phyloP scores from a whole-genome alignment of 345 rosid genomes.

The Gossypium longicalyx region DNA sequence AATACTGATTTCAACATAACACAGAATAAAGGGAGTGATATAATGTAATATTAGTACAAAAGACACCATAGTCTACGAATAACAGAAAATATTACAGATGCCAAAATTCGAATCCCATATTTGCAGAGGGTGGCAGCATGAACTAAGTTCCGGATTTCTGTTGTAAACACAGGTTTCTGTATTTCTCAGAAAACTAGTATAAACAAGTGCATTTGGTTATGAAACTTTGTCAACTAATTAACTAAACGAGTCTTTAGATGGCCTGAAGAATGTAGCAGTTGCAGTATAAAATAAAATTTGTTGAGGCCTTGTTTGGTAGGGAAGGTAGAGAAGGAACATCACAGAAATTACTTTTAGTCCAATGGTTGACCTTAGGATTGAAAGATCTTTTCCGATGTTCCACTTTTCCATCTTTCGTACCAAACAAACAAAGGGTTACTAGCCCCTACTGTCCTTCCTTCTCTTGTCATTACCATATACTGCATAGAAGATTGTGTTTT shows the following conservation, averaged over 20 bases:
- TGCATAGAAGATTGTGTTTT: background rate
- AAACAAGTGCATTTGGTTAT: conserved; percentile 7
- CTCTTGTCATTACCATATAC: background rate
- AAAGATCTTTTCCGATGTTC: background rate
- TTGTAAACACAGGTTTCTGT: background rate
- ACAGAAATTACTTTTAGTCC: too few relatives aligned
- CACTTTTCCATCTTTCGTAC: background rate
- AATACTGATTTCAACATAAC: background rate
- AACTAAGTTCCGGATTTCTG: background rate
- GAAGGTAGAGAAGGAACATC: background rate
- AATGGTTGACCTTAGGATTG: too few relatives aligned
- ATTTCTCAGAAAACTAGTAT: background rate
- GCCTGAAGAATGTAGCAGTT: background rate
- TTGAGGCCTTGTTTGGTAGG: background rate
- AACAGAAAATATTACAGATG: too few relatives aligned
- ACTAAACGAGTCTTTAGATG: background rate
- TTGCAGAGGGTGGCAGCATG: too few relatives aligned
- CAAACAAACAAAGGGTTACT: background rate
- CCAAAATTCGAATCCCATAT: too few relatives aligned
- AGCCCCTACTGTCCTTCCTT: background rate
- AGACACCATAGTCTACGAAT: too few relatives aligned
- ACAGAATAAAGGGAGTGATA: background rate
- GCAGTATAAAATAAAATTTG: background rate
- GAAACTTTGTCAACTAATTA: background rate
- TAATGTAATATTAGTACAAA: background rate